phyloP scores from a whole-genome alignment of 768 basidiomycete genomes.

The Crucibulum laeve region DNA sequence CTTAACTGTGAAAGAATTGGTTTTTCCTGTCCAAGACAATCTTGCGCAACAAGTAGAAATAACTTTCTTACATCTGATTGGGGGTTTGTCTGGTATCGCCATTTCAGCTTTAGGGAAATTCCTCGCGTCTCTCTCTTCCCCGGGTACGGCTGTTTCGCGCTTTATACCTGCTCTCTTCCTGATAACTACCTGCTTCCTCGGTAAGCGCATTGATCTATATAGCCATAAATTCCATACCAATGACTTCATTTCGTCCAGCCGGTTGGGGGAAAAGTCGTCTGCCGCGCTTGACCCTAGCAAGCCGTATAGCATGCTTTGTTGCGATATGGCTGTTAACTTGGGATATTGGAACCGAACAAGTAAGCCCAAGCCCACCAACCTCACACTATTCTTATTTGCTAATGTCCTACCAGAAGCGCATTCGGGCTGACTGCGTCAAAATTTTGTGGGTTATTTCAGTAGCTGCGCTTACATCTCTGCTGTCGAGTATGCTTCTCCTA shows the following conservation, averaged over 20 bases:
- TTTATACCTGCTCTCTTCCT: constrained; percentile 37
- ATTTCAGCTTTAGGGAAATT: constrained; percentile 16
- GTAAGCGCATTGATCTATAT: constrained; percentile 11
- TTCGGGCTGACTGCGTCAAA: constrained; percentile 20
- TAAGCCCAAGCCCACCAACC: constrained; percentile 14
- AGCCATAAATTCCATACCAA: not conserved
- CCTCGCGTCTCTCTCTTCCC: constrained; percentile 12
- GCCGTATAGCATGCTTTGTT: constrained; percentile 43
- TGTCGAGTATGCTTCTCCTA: constrained; percentile 31
- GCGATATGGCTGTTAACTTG: constrained; percentile 41
- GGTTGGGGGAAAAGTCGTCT: constrained; percentile 36
- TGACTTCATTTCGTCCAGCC: constrained; percentile 8
- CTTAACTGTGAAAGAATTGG: constrained; percentile 38
- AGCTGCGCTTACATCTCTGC: constrained; percentile 30
- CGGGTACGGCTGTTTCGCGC: constrained; percentile 22
- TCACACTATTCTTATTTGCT: not conserved
- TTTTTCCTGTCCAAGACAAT: constrained; percentile 42
- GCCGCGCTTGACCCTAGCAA: constrained; percentile 37
- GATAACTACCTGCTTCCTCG: constrained; percentile 30
- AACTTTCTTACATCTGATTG: constrained; percentile 36
- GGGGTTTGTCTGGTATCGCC: constrained; percentile 34
- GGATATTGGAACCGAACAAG: constrained; percentile 24
- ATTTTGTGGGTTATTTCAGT: constrained; percentile 39
- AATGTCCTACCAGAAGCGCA: constrained; percentile 7
- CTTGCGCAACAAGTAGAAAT: constrained; percentile 44